Conservation (phyloP, 257 asterid genomes). For the Striga asiatica region DNA sequence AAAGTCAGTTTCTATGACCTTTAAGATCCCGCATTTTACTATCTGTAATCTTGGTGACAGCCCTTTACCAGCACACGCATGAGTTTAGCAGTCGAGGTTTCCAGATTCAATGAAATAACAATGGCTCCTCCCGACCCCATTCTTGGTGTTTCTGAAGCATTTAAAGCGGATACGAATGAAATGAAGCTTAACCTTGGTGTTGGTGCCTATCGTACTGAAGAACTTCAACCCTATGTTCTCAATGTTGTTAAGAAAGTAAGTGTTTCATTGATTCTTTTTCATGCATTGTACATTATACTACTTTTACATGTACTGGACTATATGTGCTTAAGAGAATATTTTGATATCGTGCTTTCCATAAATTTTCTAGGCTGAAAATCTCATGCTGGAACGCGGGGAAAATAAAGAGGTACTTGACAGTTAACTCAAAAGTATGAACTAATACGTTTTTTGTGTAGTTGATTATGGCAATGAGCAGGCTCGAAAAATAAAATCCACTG, state of each 20-base stretch:
- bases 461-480: constrained; percentile 20
- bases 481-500: constrained; percentile 8
- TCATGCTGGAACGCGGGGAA: constrained; percentile 79
- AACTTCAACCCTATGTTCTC: constrained; percentile 94
- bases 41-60: constrained; percentile 29
- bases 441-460: constrained; percentile 7
- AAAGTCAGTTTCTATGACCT: not conserved
- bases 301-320: not conserved
- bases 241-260: constrained; percentile 84
- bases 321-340: not conserved
- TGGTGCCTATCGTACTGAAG: constrained; percentile 96
- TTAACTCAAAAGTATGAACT: constrained; percentile 1
- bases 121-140: constrained; percentile 99
- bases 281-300: not conserved
- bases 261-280: not conserved
- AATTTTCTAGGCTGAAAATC: constrained; percentile 63
- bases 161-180: constrained; percentile 77
- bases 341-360: not conserved
- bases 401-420: constrained; percentile 73
- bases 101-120: constrained; percentile 54
- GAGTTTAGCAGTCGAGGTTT: constrained; percentile 45
- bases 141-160: constrained; percentile 96
- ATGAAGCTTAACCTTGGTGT: constrained; percentile 94
- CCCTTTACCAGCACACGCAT: constrained; percentile 47
- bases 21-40: not conserved